These are phyloP conservation scores for Hymenoscyphus salicellus DNA, from an alignment of 2,329 filamentous ascomycete species.

Conservation along the genomic window DNA sequence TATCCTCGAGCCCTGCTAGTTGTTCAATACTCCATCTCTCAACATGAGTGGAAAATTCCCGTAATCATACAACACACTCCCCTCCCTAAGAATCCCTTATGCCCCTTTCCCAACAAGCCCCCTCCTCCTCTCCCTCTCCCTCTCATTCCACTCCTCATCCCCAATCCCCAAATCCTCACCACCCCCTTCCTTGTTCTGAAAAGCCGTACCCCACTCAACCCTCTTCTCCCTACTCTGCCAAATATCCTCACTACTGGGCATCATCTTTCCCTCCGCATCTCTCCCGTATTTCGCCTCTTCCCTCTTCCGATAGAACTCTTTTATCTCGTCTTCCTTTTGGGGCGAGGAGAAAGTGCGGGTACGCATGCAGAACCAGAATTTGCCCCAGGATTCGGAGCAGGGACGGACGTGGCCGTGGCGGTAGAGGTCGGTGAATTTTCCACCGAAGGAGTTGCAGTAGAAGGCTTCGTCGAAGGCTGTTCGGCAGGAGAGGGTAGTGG, in stretches of 20 bases:
- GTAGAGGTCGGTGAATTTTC: conserved; percentile 90
- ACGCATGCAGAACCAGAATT: conserved; percentile 98
- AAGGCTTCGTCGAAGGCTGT: conserved; percentile 89
- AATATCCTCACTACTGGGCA: conserved; percentile 77
- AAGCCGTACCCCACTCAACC: conserved; percentile 45
- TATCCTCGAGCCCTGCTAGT: too few relatives aligned
- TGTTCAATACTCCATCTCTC: too few relatives aligned
- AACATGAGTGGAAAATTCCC: conserved; percentile 6
- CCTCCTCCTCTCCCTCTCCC: conserved; percentile 28
- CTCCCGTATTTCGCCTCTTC: conserved; percentile 56
- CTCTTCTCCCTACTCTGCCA: conserved; percentile 73
- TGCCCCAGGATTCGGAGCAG: conserved; percentile 83
- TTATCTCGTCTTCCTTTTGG: conserved; percentile 51
- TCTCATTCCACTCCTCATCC: conserved; percentile 40
- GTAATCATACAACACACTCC: neutral
- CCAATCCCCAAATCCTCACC: conserved; percentile 36
- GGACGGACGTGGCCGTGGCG: conserved; percentile 73
- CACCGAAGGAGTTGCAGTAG: conserved; percentile 87
- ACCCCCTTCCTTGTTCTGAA: conserved; percentile 30
- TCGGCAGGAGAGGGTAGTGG: conserved; percentile 82
- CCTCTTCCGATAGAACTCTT: conserved; percentile 38
- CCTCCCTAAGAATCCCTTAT: neutral
- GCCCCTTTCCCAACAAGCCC: neutral
- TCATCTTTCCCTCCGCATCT: conserved; percentile 59
- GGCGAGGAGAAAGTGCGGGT: conserved; percentile 61